phyloP scores from a whole-genome alignment of 768 basidiomycete species.

The Tylopilus cervinicoccineus region DNA sequence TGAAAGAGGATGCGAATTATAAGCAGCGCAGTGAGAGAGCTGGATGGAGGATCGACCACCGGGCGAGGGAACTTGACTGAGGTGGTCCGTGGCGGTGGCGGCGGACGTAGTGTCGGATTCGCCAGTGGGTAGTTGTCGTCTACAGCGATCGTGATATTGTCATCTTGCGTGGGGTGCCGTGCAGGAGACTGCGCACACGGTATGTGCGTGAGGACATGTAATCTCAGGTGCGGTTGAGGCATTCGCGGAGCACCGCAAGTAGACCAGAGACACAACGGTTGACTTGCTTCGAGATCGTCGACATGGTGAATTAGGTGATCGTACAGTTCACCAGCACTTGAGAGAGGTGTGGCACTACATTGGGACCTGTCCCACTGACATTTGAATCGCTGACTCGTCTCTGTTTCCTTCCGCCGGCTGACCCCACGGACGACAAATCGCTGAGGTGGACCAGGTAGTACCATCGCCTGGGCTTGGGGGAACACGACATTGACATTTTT shows the following conservation, averaged over 20 bases:
- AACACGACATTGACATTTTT: constrained; percentile 87
- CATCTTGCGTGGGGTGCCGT: constrained; percentile 68
- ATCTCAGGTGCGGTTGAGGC: constrained; percentile 50
- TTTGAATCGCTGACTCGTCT: constrained; percentile 59
- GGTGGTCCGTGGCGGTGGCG: constrained; percentile 68
- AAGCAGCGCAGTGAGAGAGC: constrained; percentile 75
- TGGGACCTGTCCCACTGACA: constrained; percentile 73
- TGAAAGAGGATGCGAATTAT: constrained; percentile 83
- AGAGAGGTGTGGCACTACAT: constrained; percentile 46
- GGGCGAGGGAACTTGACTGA: constrained; percentile 58
- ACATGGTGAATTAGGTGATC: constrained; percentile 67
- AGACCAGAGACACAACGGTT: constrained; percentile 67
- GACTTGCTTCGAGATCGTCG: constrained; percentile 38
- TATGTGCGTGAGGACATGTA: constrained; percentile 76
- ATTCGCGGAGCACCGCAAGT: constrained; percentile 50
- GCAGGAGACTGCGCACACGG: constrained; percentile 52
- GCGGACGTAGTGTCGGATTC: constrained; percentile 62
- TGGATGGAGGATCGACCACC: constrained; percentile 60
- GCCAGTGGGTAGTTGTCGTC: constrained; percentile 53
- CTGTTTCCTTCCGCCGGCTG: constrained; percentile 56
- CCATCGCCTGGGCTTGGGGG: constrained; percentile 84
- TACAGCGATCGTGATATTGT: constrained; percentile 65
- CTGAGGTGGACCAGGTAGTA: constrained; percentile 65
- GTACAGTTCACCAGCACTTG: constrained; percentile 60
- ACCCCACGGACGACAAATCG: constrained; percentile 89